phyloP scores from a whole-genome alignment of 2,329 filamentous ascomycete genomes.

The Passalora sequoiae region DNA sequence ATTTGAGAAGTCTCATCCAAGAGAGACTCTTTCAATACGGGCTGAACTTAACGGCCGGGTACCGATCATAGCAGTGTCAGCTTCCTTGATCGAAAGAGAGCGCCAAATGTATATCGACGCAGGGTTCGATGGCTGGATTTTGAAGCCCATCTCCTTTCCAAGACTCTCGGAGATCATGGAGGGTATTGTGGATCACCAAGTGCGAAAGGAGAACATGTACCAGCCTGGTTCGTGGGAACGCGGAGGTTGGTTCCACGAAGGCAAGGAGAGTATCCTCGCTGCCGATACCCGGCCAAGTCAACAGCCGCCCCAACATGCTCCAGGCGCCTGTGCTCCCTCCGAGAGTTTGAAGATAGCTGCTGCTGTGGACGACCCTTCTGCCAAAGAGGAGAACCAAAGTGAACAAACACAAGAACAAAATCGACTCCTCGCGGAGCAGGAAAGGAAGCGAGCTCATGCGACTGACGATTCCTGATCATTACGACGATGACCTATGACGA shows the following conservation, averaged over 20 bases:
- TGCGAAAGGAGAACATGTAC: conserved; percentile 62
- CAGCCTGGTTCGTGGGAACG: conserved; percentile 68
- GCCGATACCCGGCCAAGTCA: conserved; percentile 35
- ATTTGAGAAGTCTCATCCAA: conserved; percentile 55
- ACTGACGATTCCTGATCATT: background rate
- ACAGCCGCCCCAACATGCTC: conserved; percentile 18
- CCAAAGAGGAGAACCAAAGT: conserved; percentile 31
- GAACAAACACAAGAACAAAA: conserved; percentile 32
- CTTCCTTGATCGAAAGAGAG: conserved; percentile 69
- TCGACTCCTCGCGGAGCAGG: conserved; percentile 27
- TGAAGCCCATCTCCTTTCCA: conserved; percentile 81
- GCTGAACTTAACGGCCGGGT: conserved; percentile 60
- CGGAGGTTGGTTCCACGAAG: conserved; percentile 74
- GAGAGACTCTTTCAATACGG: conserved; percentile 53
- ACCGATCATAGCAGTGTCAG: conserved; percentile 82
- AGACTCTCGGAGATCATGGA: conserved; percentile 63
- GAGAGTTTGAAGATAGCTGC: conserved; percentile 32
- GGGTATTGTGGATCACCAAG: conserved; percentile 60
- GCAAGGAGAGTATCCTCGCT: conserved; percentile 35
- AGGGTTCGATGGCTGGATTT: conserved; percentile 86
- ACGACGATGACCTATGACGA: background rate
- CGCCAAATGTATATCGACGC: conserved; percentile 64
- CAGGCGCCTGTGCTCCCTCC: conserved; percentile 15
- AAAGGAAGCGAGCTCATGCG: conserved; percentile 5
- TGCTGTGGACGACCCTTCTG: conserved; percentile 30